Percentiles rank a stretch among this genome's conserved stretches.
phyloP scores from a whole-genome alignment of 495 filamentous ascomycete species.

The Xylaria venustula region DNA sequence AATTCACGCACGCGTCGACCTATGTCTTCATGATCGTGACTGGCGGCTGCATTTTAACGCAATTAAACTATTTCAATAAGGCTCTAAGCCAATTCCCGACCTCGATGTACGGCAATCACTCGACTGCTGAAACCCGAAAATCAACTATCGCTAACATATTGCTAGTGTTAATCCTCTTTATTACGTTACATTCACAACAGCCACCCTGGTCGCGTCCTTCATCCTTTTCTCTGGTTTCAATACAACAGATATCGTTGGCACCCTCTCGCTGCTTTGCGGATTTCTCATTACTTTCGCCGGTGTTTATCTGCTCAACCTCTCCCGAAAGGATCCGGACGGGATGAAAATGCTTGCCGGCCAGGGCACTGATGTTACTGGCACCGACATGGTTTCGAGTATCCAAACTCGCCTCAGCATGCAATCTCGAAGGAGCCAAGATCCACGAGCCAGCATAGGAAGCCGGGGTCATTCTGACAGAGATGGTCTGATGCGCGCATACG shows the following conservation, averaged over 20 bases:
- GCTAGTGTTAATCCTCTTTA: constrained; percentile 93
- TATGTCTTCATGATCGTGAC: constrained; percentile 96
- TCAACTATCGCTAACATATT: constrained; percentile 29
- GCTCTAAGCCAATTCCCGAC: constrained; percentile 95
- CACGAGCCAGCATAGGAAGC: constrained; percentile 57
- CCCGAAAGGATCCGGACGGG: constrained; percentile 85
- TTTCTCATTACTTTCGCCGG: constrained; percentile 97
- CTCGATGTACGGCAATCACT: constrained; percentile 68
- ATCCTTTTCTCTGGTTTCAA: constrained; percentile 98
- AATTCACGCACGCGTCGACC: constrained; percentile 88
- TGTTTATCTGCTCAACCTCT: constrained; percentile 95
- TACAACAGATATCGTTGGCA: constrained; percentile 89
- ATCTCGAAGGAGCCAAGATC: constrained; percentile 57
- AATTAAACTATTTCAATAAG: constrained; percentile 99
- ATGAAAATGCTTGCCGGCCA: constrained; percentile 63
- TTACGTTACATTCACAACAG: constrained; percentile 99
- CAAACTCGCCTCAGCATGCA: constrained; percentile 94
- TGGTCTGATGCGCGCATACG: constrained; percentile 79
- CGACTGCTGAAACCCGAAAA: neutral
- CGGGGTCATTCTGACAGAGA: constrained; percentile 66
- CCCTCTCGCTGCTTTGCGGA: constrained; percentile 85
- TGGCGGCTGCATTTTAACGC: constrained; percentile 87
- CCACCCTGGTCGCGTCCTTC: constrained; percentile 90
- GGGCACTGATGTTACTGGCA: constrained; percentile 75
- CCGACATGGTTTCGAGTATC: constrained; percentile 83